Conservation (phyloP, 164 flowering plant genomes). For the Annona cherimola region DNA sequence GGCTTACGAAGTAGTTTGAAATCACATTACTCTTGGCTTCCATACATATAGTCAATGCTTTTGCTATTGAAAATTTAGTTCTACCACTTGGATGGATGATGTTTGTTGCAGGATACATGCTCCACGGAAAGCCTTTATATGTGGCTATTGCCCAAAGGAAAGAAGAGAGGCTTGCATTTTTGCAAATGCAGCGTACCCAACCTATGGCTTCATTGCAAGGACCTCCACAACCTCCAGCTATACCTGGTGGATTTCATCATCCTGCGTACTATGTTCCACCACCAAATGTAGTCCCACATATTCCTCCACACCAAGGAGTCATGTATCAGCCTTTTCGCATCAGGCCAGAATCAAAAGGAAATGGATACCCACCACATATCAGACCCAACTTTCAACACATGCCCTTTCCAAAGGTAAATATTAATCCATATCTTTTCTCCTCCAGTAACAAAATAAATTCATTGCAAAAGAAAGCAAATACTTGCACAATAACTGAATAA, state of each 20-base stretch:
- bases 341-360: constrained; percentile 69
- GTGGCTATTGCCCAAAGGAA: constrained; percentile 84
- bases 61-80: neutral
- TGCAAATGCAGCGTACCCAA: constrained; percentile 58
- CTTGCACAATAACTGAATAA: too few relatives aligned
- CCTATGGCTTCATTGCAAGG: constrained; percentile 46
- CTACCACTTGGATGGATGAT: neutral
- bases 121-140: constrained; percentile 68
- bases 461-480: too few relatives aligned
- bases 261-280: constrained; percentile 52
- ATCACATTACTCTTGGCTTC: neutral
- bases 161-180: constrained; percentile 68
- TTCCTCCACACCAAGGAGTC: constrained; percentile 47
- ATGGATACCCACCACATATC: constrained; percentile 41
- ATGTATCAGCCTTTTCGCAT: constrained; percentile 65
- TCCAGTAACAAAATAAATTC: too few relatives aligned
- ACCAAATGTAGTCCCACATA: constrained; percentile 47
- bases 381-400: constrained; percentile 48
- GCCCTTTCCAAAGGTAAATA: constrained; percentile 37
- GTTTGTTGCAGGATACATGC: constrained; percentile 49
- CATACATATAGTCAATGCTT: neutral
- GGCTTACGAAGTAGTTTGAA: constrained; percentile 52
- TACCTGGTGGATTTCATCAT: constrained; percentile 54
- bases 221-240: constrained; percentile 36
- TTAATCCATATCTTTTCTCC: too few relatives aligned